Evolutionary conservation across 768 basidiomycete species (phyloP).

Genomic region (Leucocoprinus leucothites): DNA sequence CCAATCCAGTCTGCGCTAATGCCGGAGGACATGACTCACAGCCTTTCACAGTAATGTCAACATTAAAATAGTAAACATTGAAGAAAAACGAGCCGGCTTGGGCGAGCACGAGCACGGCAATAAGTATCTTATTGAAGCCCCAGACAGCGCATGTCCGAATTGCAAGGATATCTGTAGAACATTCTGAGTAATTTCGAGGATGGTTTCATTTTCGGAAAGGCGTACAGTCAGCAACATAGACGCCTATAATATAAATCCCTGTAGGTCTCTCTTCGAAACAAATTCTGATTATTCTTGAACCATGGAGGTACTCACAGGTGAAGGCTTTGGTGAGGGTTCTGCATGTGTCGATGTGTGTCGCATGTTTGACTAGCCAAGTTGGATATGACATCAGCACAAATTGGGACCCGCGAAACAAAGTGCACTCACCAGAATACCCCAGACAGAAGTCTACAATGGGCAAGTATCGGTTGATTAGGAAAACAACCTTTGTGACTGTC

Average conservation of each 20-base stretch:
- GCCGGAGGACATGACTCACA: neutral
- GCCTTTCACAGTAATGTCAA: neutral
- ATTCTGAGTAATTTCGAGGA: neutral
- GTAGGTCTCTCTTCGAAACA: no score
- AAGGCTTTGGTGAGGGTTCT: no score
- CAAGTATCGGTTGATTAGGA: neutral
- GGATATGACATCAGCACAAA: neutral
- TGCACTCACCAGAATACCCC: neutral
- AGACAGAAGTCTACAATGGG: neutral
- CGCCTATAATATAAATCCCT: neutral
- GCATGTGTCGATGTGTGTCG: neutral
- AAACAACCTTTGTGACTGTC: neutral
- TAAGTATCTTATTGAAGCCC: neutral
- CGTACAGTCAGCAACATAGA: conserved; percentile 4
- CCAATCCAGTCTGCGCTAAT: no score
- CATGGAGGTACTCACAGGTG: no score
- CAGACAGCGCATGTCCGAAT: neutral
- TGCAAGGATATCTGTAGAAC: neutral
- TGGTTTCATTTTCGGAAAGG: neutral
- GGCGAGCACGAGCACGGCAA: neutral
- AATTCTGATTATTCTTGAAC: no score
- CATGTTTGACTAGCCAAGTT: neutral
- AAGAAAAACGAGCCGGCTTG: neutral
- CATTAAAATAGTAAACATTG: neutral
- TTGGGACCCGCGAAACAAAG: neutral